A percentile compares a stretch with the other conserved stretches of the same genome.
Evolutionary conservation across 192 early-diverging fungal genomes (phyloP).

Genomic region (Coemansia sp.): DNA sequence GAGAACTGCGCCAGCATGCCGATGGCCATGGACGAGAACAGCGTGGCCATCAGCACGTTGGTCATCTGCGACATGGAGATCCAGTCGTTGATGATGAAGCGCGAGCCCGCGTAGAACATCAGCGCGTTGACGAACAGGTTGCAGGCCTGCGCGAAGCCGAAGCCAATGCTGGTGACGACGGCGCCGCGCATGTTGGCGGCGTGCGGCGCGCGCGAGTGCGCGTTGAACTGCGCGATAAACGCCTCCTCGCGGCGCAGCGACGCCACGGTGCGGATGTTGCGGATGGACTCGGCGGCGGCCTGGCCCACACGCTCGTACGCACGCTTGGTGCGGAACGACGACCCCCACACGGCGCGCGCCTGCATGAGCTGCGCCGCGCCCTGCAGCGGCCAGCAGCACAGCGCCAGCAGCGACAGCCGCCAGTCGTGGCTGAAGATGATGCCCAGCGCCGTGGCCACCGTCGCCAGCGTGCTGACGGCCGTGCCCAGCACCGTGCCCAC

Average conservation of each 20-base stretch:
- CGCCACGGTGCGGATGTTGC: conserved; percentile 79
- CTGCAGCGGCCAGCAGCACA: conserved; percentile 68
- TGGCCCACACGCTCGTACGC: conserved; percentile 65
- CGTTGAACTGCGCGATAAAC: conserved; percentile 42
- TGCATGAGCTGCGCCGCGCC: conserved; percentile 61
- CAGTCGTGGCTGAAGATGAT: conserved; percentile 59
- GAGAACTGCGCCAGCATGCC: conserved; percentile 50
- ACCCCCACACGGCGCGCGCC: conserved; percentile 49
- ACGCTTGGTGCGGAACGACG: conserved; percentile 51
- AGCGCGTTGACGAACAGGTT: conserved; percentile 56
- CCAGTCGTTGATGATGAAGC: conserved; percentile 50
- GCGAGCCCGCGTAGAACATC: conserved; percentile 56
- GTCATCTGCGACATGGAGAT: conserved; percentile 36
- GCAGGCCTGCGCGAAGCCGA: conserved; percentile 54
- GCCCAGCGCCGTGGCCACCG: conserved; percentile 22
- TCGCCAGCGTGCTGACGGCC: conserved; percentile 19
- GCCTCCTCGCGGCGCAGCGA: conserved; percentile 61
- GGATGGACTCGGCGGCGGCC: conserved; percentile 79
- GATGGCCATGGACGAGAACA: conserved; percentile 56
- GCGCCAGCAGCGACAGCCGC: conserved; percentile 60
- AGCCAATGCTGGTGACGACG: conserved; percentile 46
- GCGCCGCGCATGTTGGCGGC: conserved; percentile 31
- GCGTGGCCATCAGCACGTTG: conserved; percentile 51
- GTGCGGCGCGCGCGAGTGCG: conserved; percentile 49
- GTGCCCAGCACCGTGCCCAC: conserved; percentile 39